These are phyloP conservation scores for Guyanaporus albipodus DNA, from an alignment of 768 basidiomycete genomes.

Conservation along the genomic window DNA sequence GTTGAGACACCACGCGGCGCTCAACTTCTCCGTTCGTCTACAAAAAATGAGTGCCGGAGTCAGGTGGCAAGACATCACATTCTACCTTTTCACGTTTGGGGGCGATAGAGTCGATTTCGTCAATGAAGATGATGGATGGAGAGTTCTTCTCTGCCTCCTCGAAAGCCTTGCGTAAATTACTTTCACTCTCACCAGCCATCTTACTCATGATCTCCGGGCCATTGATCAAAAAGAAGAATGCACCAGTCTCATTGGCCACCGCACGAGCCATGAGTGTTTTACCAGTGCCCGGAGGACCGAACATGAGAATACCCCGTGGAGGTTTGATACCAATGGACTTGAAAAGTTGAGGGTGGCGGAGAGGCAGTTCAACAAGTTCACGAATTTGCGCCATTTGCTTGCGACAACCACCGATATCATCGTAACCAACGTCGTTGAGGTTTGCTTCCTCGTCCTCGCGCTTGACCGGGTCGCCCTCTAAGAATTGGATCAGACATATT, in stretches of 20 bases:
- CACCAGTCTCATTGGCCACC: constrained; percentile 98
- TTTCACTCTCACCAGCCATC: constrained; percentile 99
- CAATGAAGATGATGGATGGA: constrained; percentile 99
- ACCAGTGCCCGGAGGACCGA: constrained; percentile 97
- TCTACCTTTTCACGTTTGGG: constrained; percentile 98
- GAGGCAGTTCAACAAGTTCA: constrained; percentile 95
- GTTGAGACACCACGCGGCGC: constrained; percentile 96
- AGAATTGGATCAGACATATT: constrained; percentile 7
- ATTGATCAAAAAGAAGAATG: constrained; percentile 99
- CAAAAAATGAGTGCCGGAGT: constrained; percentile 2
- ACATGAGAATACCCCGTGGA: constrained; percentile 98
- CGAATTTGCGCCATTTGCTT: constrained; percentile 99
- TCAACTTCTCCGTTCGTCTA: constrained; percentile 99
- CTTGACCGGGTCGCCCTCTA: constrained; percentile 98
- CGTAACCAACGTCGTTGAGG: constrained; percentile 95
- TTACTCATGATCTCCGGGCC: constrained; percentile 99
- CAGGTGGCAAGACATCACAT: background rate
- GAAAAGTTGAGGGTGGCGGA: constrained; percentile 98
- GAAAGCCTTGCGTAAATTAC: constrained; percentile 96
- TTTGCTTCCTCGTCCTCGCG: constrained; percentile 98
- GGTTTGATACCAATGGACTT: constrained; percentile 99
- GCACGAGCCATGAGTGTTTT: constrained; percentile 99
- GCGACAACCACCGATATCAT: constrained; percentile 98
- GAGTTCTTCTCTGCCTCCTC: constrained; percentile 99
- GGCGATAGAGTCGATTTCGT: constrained; percentile 98